These are phyloP conservation scores for Coemansia sp. DNA, from an alignment of 192 early-diverging fungal genomes.

Conservation along the genomic window DNA sequence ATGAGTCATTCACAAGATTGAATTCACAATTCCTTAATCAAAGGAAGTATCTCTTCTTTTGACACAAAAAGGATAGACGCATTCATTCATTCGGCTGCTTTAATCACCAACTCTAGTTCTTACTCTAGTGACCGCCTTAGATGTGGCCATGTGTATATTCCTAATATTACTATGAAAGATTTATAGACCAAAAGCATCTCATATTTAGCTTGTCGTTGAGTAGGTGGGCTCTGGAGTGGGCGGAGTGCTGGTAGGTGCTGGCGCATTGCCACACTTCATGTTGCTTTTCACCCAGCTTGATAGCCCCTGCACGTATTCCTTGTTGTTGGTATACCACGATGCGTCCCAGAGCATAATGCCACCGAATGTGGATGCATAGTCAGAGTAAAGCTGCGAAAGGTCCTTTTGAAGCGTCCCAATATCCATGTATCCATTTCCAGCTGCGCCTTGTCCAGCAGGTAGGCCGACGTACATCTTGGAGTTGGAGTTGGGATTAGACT, in stretches of 20 bases:
- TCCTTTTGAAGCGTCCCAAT: slow-evolving; percentile 38
- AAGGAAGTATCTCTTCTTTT: no score
- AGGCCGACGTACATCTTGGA: slow-evolving; percentile 63
- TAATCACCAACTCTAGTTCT: no score
- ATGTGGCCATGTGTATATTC: no score
- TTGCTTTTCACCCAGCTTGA: slow-evolving; percentile 41
- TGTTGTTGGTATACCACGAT: slow-evolving; percentile 59
- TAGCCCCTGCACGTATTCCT: slow-evolving; percentile 22
- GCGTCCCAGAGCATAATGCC: slow-evolving; percentile 76
- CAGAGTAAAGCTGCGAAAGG: slow-evolving; percentile 44
- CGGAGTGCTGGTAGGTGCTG: slow-evolving; percentile 2
- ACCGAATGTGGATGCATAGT: slow-evolving; percentile 57
- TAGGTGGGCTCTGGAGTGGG: slow-evolving; percentile 4
- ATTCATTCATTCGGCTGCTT: no score
- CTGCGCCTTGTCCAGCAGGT: slow-evolving; percentile 55
- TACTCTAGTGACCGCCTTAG: no score
- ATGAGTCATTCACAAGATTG: no score
- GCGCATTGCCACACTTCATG: slow-evolving; percentile 21
- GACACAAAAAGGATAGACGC: no score
- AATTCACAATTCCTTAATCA: no score
- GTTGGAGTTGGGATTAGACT: slow-evolving; percentile 52
- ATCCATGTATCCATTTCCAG: slow-evolving; percentile 59
- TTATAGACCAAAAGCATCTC: background rate
- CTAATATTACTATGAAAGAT: no score
- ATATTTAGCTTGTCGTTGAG: background rate